Base-by-base conservation (phyloP, 371 early-diverging fungal species). In the Chytridium lagenaria region DNA sequence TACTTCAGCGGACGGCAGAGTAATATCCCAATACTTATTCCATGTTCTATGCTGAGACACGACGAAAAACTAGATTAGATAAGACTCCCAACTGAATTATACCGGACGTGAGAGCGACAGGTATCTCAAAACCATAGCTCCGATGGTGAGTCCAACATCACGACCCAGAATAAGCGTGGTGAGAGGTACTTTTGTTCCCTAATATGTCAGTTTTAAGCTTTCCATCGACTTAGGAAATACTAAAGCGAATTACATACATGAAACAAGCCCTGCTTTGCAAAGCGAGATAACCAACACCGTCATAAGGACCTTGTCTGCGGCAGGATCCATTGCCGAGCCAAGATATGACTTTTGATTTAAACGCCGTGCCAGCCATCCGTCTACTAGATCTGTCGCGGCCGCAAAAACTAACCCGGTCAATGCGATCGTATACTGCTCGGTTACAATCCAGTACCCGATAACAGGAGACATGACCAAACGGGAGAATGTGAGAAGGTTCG, bases 241-340 rank as follows among this genome's bases (percentile, higher is more conserved):
- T 44, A 44, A 44, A 44, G 44, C 7, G 44, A 3, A 28, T 33
- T 3, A 83, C 82, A 72, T 84, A 93, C 94, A 72, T 38, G 98
- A 96, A 63, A 98, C 73, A 61, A 94, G 80, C 16, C 89, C 88
- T 36, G 90, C 87, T 76, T 87, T 87, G 2, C 90, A 87, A 67
- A 97, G 78, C 33, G 95, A 90, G 1, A 95, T 85, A 12, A 94
- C 93, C 80, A 97, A 78, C 15, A 92, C 89, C 0, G 96, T 95
- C 96, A 98, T 95, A 30, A 98, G 79, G 1, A 91, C 88, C 80
- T 98, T 98, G 83, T 98, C 98, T 2, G 98, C 98, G n/a, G 92
- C 89, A 1, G 98, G 98, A 75, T 98, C 98, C 52, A 98, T 87
- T 28, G 95, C 92, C 0, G 94, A 92, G 2, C 98, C 98, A 23